phyloP scores from a whole-genome alignment of 108 stramenopile species.

The Pseudonitzschia multiseries region DNA sequence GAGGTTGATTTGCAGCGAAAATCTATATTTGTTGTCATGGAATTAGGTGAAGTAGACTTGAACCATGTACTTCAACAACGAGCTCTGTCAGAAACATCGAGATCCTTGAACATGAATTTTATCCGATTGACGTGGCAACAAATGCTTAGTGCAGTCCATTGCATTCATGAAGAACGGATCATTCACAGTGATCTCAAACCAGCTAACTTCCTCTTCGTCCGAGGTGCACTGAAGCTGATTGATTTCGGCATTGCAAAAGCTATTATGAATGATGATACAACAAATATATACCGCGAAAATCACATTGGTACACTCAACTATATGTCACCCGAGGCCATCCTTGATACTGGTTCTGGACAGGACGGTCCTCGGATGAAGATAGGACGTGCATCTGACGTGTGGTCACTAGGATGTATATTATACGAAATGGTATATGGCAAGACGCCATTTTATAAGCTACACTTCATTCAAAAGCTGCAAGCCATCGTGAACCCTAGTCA shows the following conservation, averaged over 20 bases:
- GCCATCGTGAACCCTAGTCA: conserved; percentile 92
- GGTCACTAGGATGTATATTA: conserved; percentile 96
- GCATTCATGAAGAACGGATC: conserved; percentile 96
- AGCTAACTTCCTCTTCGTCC: conserved; percentile 88
- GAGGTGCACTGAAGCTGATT: conserved; percentile 95
- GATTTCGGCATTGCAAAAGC: conserved; percentile 99
- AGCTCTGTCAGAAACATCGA: conserved; percentile 23
- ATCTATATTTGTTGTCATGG: conserved; percentile 91
- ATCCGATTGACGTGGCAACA: conserved; percentile 98
- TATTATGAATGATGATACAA: conserved; percentile 94
- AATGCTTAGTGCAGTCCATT: conserved; percentile 97
- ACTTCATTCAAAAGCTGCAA: conserved; percentile 93
- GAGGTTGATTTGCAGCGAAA: conserved; percentile 85
- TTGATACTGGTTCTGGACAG: conserved; percentile 74
- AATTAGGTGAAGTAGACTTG: conserved; percentile 96
- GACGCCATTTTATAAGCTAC: conserved; percentile 92
- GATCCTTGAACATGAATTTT: conserved; percentile 90
- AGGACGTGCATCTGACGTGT: conserved; percentile 87
- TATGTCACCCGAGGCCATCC: conserved; percentile 97
- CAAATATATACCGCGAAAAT: conserved; percentile 96
- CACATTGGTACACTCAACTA: conserved; percentile 99
- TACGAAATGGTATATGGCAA: conserved; percentile 96
- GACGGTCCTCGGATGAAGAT: conserved; percentile 63
- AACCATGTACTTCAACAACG: conserved; percentile 90
- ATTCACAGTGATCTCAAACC: conserved; percentile 96